Evolutionary conservation across 2,329 filamentous ascomycete species (phyloP).

Genomic region (Trematosphaeria pertusa): DNA sequence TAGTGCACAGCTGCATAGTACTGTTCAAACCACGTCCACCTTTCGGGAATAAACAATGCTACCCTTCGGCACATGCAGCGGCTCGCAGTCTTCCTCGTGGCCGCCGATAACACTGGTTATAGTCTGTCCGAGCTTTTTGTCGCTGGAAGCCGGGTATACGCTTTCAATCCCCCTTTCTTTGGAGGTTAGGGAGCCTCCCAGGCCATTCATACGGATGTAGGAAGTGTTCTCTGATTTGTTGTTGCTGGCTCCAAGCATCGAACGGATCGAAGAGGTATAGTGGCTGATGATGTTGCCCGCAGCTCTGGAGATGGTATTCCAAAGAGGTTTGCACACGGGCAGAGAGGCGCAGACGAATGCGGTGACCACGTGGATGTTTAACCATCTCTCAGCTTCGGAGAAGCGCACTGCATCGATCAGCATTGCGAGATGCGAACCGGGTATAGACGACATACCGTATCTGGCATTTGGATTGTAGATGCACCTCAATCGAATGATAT

Average conservation of each 20-base stretch:
- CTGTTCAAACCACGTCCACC: no score
- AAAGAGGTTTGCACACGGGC: constrained; percentile 10
- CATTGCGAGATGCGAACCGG: not conserved
- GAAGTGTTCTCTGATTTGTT: not conserved
- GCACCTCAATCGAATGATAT: constrained; percentile 8
- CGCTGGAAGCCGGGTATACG: no score
- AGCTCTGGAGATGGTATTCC: constrained; percentile 1
- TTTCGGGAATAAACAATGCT: no score
- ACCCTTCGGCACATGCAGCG: no score
- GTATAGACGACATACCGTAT: not conserved
- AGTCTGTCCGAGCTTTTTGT: no score
- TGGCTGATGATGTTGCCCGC: not conserved
- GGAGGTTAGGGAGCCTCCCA: no score
- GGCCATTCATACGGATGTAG: not conserved
- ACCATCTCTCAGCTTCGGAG: constrained; percentile 3
- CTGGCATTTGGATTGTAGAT: constrained; percentile 4
- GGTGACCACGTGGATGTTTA: constrained; percentile 8
- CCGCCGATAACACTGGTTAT: no score
- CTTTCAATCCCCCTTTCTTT: no score
- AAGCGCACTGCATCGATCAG: not conserved
- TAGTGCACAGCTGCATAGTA: no score
- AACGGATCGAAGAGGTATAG: no score
- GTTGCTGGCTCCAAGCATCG: not conserved
- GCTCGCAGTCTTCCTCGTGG: no score
- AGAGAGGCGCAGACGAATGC: constrained; percentile 9